Evolutionary conservation across 176 grass and related monocot species (phyloP).

Genomic region (Musa troglodytarum): DNA sequence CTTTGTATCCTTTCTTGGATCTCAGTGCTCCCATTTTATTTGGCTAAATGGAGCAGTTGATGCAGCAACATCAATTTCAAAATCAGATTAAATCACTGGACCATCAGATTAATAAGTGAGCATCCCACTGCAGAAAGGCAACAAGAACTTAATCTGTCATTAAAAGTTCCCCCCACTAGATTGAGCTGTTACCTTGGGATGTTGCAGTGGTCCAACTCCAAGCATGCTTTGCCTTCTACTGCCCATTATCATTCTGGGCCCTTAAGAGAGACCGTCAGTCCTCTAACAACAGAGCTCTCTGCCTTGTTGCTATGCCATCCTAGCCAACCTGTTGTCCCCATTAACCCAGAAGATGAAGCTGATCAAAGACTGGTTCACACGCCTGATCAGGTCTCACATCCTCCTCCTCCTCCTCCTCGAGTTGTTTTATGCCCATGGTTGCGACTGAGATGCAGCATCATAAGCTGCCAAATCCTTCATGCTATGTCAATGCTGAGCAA

Average conservation of each 20-base stretch:
- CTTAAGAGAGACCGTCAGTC: background rate
- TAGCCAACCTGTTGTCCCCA: background rate
- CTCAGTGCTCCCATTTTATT: background rate
- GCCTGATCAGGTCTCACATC: too few relatives aligned
- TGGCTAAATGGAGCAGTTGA: background rate
- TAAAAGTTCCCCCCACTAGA: background rate
- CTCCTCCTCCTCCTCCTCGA: too few relatives aligned
- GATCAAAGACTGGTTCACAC: background rate
- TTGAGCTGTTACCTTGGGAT: background rate
- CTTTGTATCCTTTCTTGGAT: too few relatives aligned
- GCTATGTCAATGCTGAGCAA: too few relatives aligned
- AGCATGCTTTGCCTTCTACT: constrained; percentile 2
- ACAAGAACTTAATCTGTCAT: background rate
- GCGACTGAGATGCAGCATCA: too few relatives aligned
- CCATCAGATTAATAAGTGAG: background rate
- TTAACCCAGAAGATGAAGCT: background rate
- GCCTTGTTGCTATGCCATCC: background rate
- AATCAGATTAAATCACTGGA: background rate
- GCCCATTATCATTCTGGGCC: background rate
- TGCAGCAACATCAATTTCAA: background rate
- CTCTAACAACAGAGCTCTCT: background rate
- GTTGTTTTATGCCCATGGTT: too few relatives aligned
- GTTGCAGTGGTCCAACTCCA: background rate
- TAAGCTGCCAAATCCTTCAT: too few relatives aligned
- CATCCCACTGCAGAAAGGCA: background rate